Evolutionary conservation across 495 filamentous ascomycete species (phyloP).

Genomic region (Eremomyces bilateralis): DNA sequence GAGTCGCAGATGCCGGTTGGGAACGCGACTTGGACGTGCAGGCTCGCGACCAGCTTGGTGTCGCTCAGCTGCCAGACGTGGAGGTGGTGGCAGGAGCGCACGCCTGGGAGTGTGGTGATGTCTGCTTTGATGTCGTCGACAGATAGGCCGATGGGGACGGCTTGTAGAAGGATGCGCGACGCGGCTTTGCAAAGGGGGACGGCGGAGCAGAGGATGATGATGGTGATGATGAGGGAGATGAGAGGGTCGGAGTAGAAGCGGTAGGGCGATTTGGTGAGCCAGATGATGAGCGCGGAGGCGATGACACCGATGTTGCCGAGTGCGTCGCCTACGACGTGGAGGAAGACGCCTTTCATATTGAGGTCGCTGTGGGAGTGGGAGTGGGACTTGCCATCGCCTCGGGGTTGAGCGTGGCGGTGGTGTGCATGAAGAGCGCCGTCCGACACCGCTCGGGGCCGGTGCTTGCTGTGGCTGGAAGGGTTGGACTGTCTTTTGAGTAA

Average conservation of each 20-base stretch:
- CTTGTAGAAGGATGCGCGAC: conserved; percentile 84
- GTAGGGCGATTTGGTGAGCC: conserved; percentile 51
- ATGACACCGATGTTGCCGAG: conserved; percentile 96
- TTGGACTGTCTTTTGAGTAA: conserved; percentile 10
- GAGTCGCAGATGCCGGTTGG: conserved; percentile 32
- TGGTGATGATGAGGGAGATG: conserved; percentile 87
- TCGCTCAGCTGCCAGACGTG: conserved; percentile 97
- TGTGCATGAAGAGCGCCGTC: conserved; percentile 25
- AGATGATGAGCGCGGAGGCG: conserved; percentile 75
- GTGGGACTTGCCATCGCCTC: conserved; percentile 32
- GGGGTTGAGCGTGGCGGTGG: conserved; percentile 70
- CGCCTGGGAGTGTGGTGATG: conserved; percentile 60
- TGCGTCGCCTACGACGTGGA: conserved; percentile 91
- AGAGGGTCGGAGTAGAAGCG: conserved; percentile 69
- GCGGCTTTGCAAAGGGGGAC: conserved; percentile 85
- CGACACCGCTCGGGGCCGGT: not conserved
- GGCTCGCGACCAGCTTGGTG: conserved; percentile 71
- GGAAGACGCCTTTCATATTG: conserved; percentile 93
- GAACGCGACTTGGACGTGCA: conserved; percentile 75
- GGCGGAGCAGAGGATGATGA: conserved; percentile 80
- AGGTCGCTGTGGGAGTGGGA: conserved; percentile 62
- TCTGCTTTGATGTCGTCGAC: conserved; percentile 83
- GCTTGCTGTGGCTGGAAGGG: conserved; percentile 1
- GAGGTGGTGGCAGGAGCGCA: conserved; percentile 78
- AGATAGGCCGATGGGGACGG: conserved; percentile 66